These are phyloP conservation scores for Paramecium primaurelia DNA, from an alignment of 73 alveolate genomes.

Conservation along the genomic window DNA sequence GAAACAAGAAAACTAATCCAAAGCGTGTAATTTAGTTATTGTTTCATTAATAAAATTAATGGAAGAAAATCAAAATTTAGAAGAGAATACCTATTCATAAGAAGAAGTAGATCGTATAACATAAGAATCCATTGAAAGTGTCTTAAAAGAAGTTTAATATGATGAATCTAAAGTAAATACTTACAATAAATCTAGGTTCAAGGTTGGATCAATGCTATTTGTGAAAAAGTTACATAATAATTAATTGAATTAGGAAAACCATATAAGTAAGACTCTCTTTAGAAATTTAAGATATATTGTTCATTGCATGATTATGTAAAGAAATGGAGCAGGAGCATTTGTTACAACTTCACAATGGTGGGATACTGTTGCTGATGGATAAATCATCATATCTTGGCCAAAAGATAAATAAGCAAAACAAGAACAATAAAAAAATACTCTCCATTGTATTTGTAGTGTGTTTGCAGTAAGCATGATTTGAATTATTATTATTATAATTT, in stretches of 20 bases:
- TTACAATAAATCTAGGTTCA: not conserved
- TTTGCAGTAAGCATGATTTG: constrained; percentile 49
- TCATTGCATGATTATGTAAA: constrained; percentile 44
- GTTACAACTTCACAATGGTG: constrained; percentile 51
- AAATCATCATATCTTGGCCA: constrained; percentile 29
- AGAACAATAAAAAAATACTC: constrained; percentile 40
- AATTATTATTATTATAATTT: not conserved
- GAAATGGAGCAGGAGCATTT: constrained; percentile 55
- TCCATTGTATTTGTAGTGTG: constrained; percentile 42
- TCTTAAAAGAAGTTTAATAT: not conserved
- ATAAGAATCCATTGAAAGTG: constrained; percentile 5
- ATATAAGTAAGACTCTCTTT: not conserved
- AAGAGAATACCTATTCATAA: constrained; percentile 37
- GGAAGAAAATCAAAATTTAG: constrained; percentile 46
- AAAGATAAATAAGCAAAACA: constrained; percentile 43
- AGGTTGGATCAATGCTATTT: constrained; percentile 34
- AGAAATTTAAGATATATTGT: not conserved
- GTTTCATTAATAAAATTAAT: constrained; percentile 16
- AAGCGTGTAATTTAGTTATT: not conserved
- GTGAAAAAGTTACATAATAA: constrained; percentile 15
- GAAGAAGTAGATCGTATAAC: constrained; percentile 44
- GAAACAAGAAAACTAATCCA: constrained; percentile 28
- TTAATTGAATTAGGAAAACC: constrained; percentile 38
- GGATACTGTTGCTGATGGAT: constrained; percentile 54
- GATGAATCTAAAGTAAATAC: constrained; percentile 22